A percentile compares a stretch with the other conserved stretches of the same genome.
Conservation (phyloP, 2,329 filamentous ascomycete genomes). For the Pseudophaeomoniella oleicola region DNA sequence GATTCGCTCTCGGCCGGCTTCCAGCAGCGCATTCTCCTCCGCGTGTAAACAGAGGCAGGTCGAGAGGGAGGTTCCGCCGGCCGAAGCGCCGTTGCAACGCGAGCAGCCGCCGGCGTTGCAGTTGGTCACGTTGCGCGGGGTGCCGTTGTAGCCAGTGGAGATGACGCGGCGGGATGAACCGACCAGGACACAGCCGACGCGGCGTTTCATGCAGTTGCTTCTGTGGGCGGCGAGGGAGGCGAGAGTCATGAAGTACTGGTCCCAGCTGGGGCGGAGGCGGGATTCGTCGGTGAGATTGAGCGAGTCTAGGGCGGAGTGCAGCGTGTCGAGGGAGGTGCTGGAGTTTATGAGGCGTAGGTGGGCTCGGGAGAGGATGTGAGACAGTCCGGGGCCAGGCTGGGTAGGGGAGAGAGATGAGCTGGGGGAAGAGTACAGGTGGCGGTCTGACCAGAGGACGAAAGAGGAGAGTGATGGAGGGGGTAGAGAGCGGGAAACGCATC, state of each 20-base stretch:
- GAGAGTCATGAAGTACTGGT: constrained; percentile 97
- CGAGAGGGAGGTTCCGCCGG: constrained; percentile 57
- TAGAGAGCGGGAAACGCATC: constrained; percentile 32
- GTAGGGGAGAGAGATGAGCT: constrained; percentile 1
- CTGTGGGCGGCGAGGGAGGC: constrained; percentile 79
- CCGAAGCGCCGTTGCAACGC: constrained; percentile 65
- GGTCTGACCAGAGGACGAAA: constrained; percentile 52
- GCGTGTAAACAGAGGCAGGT: constrained; percentile 96
- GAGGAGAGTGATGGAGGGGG: constrained; percentile 40
- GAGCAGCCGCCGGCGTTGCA: constrained; percentile 85
- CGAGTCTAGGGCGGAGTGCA: constrained; percentile 57
- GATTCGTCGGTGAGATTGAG: constrained; percentile 65
- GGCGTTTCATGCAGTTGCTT: constrained; percentile 95
- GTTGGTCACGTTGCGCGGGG: constrained; percentile 76
- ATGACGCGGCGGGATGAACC: constrained; percentile 66
- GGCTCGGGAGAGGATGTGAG: constrained; percentile 65
- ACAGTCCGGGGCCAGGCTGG: constrained; percentile 42
- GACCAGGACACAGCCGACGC: constrained; percentile 88
- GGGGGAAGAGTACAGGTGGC: constrained; percentile 52
- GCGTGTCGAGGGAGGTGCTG: constrained; percentile 52
- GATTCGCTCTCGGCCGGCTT: constrained; percentile 84
- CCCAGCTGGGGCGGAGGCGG: constrained; percentile 80
- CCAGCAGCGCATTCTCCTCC: constrained; percentile 90
- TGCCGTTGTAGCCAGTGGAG: constrained; percentile 94
- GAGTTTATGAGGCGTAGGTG: constrained; percentile 79